These are phyloP conservation scores for Phytophthora podocarpi DNA, from an alignment of 352 stramenopile species.

Conservation along the genomic window DNA sequence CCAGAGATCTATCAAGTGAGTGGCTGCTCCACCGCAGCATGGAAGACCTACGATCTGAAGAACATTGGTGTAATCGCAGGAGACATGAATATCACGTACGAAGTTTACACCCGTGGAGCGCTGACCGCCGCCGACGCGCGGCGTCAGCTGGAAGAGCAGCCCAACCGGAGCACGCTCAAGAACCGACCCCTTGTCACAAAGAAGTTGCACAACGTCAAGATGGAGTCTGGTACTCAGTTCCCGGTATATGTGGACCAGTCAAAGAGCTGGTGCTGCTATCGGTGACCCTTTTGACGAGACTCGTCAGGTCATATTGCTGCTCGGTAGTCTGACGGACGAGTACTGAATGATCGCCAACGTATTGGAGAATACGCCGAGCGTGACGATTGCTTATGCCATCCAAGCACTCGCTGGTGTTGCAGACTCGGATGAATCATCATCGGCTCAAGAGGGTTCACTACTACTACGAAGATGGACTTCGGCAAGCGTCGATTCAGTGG, in stretches of 20 bases:
- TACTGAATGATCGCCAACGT: constrained; percentile 9
- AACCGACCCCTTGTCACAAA: constrained; percentile 19
- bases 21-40: not conserved
- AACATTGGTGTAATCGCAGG: constrained; percentile 18
- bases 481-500: not conserved
- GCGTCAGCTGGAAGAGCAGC: constrained; percentile 12
- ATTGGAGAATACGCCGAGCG: constrained; percentile 10
- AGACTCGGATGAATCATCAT: not conserved
- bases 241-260: not conserved
- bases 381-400: not conserved
- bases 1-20: not conserved
- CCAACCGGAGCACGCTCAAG: constrained; percentile 24
- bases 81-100: constrained; percentile 3
- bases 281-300: constrained; percentile 19
- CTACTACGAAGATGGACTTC: not conserved
- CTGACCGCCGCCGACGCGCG: constrained; percentile 4
- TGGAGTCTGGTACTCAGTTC: constrained; percentile 16
- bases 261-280: not conserved
- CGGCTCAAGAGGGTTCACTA: not conserved
- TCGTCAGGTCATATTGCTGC: constrained; percentile 24
- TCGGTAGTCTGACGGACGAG: constrained; percentile 27
- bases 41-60: too few relatives aligned
- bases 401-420: constrained; percentile 1
- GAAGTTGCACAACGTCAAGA: too few relatives aligned
- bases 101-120: constrained; percentile 15